A percentile compares a stretch with the other conserved stretches of the same genome.
Evolutionary conservation across 2,329 filamentous ascomycete species (phyloP).

Genomic region (Cladobotryum protrusum): DNA sequence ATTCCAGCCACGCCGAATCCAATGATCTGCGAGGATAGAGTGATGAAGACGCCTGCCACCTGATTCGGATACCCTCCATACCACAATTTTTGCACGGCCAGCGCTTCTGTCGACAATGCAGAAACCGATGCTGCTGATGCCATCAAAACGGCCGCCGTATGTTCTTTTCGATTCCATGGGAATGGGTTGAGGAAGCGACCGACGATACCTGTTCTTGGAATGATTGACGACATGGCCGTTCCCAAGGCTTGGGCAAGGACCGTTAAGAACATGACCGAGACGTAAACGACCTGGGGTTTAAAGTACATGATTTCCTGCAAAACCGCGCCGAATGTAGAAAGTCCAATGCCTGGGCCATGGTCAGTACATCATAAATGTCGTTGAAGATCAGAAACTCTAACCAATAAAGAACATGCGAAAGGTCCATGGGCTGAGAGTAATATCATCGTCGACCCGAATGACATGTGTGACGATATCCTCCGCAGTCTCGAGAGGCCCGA

Average conservation of each 20-base stretch:
- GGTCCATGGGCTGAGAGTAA: constrained; percentile 18
- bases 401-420: constrained; percentile 18
- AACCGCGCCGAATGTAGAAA: constrained; percentile 17
- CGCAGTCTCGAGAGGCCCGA: constrained; percentile 6
- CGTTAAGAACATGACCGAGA: constrained; percentile 20
- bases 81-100: constrained; percentile 41
- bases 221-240: constrained; percentile 6
- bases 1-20: constrained; percentile 45
- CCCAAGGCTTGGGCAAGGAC: constrained; percentile 12
- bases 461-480: constrained; percentile 20
- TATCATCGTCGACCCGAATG: constrained; percentile 20
- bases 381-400: constrained; percentile 3
- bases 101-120: constrained; percentile 28
- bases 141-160: constrained; percentile 36
- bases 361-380: neutral
- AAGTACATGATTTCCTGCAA: constrained; percentile 21
- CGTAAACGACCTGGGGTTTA: constrained; percentile 18
- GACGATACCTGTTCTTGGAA: constrained; percentile 12
- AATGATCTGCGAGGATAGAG: constrained; percentile 42
- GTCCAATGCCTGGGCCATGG: constrained; percentile 12
- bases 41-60: constrained; percentile 37
- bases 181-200: constrained; percentile 16
- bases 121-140: constrained; percentile 33
- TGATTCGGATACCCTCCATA: constrained; percentile 35
- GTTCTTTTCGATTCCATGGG: constrained; percentile 23